Percentiles rank a stretch among this genome's conserved stretches.
These are phyloP conservation scores for Phytophthora cryptogea DNA, from an alignment of 352 stramenopile genomes.

Conservation along the genomic window DNA sequence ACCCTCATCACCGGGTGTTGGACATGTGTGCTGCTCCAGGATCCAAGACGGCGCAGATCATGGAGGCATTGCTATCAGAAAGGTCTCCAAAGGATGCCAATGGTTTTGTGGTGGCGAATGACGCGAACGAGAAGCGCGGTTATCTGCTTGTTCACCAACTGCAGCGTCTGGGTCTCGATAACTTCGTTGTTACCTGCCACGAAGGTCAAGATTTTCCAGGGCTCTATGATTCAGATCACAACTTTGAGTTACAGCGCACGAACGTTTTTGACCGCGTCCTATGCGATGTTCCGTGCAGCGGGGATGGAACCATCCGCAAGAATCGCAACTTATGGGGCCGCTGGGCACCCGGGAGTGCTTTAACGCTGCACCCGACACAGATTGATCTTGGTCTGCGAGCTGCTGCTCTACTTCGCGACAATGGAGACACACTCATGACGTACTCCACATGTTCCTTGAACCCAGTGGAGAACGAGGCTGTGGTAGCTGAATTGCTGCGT, in stretches of 20 bases:
- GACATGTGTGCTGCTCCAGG: constrained; percentile 94
- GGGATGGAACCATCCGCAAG: constrained; percentile 98
- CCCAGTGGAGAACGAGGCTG: constrained; percentile 98
- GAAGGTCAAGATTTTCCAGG: constrained; percentile 94
- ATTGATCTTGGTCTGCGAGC: constrained; percentile 91
- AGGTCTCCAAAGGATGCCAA: constrained; percentile 8
- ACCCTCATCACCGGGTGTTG: constrained; percentile 80
- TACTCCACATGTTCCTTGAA: constrained; percentile 98
- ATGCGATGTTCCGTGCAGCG: constrained; percentile 97
- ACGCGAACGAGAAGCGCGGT: constrained; percentile 94
- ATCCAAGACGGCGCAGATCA: constrained; percentile 98
- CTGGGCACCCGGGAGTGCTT: constrained; percentile 86
- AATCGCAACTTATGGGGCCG: constrained; percentile 92
- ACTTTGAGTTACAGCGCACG: constrained; percentile 34
- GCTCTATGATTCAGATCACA: constrained; percentile 52
- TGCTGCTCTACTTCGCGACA: constrained; percentile 78
- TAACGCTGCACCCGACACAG: constrained; percentile 94
- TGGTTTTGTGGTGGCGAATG: constrained; percentile 96
- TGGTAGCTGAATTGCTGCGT: constrained; percentile 93
- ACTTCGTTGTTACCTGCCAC: constrained; percentile 92
- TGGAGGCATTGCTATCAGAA: constrained; percentile 74
- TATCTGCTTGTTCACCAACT: constrained; percentile 97
- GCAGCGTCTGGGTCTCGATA: constrained; percentile 69
- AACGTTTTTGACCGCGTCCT: constrained; percentile 97
- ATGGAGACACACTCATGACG: constrained; percentile 90